phyloP scores from a whole-genome alignment of 2,329 filamentous ascomycete genomes.

The Xylariaceae sp. region DNA sequence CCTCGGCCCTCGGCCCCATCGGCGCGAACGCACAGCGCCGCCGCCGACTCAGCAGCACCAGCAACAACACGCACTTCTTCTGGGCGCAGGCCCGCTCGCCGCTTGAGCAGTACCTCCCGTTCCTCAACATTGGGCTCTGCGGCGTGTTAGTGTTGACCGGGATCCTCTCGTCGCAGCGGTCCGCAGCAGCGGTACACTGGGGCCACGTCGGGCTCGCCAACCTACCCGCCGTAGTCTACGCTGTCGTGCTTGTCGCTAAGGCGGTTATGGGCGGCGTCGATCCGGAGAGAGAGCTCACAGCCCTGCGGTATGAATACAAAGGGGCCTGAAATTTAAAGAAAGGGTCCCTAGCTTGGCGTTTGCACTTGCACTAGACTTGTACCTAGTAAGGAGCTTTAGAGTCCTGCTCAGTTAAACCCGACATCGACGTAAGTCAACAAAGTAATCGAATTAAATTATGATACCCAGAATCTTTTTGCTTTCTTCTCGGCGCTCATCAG shows the following conservation, averaged over 20 bases:
- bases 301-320: conserved; percentile 70
- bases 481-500: background rate
- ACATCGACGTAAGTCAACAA: background rate
- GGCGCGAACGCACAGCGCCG: conserved; percentile 24
- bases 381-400: background rate
- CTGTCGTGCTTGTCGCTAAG: conserved; percentile 65
- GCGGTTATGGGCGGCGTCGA: conserved; percentile 72
- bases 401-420: too few species aligned
- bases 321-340: conserved; percentile 52
- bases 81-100: conserved; percentile 46
- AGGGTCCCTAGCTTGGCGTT: too few species aligned
- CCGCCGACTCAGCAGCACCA: conserved; percentile 19
- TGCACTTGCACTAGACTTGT: too few species aligned
- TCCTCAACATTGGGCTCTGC: conserved; percentile 64
- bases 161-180: conserved; percentile 36
- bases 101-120: conserved; percentile 64
- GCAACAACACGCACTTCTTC: conserved; percentile 14
- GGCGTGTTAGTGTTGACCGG: conserved; percentile 56
- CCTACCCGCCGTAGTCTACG: conserved; percentile 65
- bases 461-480: background rate
- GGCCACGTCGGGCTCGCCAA: conserved; percentile 52
- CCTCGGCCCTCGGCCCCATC: background rate
- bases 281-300: conserved; percentile 66
- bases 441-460: background rate
- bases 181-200: conserved; percentile 33